phyloP scores from a whole-genome alignment of 805 yeast species.

The Aciculoconidium aculeatum region DNA sequence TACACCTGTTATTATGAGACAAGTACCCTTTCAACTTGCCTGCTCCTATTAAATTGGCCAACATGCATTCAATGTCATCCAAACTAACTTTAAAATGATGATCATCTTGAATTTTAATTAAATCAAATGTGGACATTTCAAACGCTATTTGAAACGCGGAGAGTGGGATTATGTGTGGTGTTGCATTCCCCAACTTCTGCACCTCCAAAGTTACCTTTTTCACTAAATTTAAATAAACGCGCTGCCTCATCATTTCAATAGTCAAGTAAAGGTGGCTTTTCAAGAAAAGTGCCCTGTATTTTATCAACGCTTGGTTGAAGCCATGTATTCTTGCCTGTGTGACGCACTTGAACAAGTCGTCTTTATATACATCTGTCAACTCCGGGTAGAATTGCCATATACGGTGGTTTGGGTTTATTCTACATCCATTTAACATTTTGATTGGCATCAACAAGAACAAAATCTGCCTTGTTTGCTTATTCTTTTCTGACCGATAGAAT shows the following conservation, averaged over 20 bases:
- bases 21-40: constrained; percentile 73
- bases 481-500: constrained; percentile 14
- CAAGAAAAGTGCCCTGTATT: constrained; percentile 47
- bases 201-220: constrained; percentile 27
- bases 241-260: constrained; percentile 45
- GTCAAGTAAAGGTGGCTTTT: constrained; percentile 56
- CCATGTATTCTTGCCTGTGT: constrained; percentile 48
- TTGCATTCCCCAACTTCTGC: constrained; percentile 16
- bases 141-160: constrained; percentile 40
- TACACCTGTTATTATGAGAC: constrained; percentile 66
- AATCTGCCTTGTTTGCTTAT: constrained; percentile 40
- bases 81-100: constrained; percentile 9
- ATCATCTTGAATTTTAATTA: constrained; percentile 3
- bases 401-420: constrained; percentile 39
- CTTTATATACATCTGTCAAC: constrained; percentile 37
- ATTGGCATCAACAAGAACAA: constrained; percentile 61
- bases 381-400: constrained; percentile 39
- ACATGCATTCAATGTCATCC: constrained; percentile 61
- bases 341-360: constrained; percentile 43
- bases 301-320: constrained; percentile 42
- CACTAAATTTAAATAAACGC: constrained; percentile 48
- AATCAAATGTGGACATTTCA: constrained; percentile 19
- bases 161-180: constrained; percentile 34
- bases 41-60: constrained; percentile 59
- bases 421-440: constrained; percentile 43